Percentiles rank a stretch among this genome's conserved stretches.
Evolutionary conservation across 805 yeast genomes (phyloP).

Genomic region (Yarrowia sp.): DNA sequence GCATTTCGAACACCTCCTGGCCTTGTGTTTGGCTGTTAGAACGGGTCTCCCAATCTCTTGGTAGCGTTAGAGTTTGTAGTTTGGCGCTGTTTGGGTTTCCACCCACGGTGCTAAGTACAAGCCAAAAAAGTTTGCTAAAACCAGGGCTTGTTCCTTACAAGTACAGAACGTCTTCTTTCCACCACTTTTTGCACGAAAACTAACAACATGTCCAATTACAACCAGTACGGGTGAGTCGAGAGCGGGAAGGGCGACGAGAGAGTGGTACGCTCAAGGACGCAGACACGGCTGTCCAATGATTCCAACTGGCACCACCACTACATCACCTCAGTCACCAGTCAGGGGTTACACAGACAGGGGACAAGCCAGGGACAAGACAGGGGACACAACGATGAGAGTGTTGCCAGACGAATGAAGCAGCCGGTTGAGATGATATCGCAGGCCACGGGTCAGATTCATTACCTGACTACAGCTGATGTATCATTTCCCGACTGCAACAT

Average conservation of each 20-base stretch:
- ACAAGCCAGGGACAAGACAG: too few species aligned
- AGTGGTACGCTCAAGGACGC: too few species aligned
- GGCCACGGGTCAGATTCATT: too few species aligned
- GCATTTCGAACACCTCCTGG: conserved; percentile 16
- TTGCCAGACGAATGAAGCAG: too few species aligned
- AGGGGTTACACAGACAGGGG: too few species aligned
- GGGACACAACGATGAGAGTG: too few species aligned
- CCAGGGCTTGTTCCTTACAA: conserved; percentile 3
- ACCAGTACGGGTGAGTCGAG: conserved; percentile 38
- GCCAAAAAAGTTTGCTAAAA: conserved; percentile 31
- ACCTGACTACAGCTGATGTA: too few species aligned
- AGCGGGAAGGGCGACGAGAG: too few species aligned
- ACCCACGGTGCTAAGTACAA: conserved; percentile 7
- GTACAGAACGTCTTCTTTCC: conserved; percentile 7
- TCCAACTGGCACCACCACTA: background rate
- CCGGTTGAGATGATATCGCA: too few species aligned
- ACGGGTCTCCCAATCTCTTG: background rate
- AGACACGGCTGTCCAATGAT: background rate
- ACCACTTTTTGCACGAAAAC: conserved; percentile 8
- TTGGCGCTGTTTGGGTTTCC: conserved; percentile 8
- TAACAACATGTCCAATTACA: conserved; percentile 33
- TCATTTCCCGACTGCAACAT: too few species aligned
- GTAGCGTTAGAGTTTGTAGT: background rate
- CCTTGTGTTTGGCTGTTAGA: background rate
- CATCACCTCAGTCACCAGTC: too few species aligned